Conservation (phyloP, 768 basidiomycete species). For the Calocybe gangraenosa region DNA sequence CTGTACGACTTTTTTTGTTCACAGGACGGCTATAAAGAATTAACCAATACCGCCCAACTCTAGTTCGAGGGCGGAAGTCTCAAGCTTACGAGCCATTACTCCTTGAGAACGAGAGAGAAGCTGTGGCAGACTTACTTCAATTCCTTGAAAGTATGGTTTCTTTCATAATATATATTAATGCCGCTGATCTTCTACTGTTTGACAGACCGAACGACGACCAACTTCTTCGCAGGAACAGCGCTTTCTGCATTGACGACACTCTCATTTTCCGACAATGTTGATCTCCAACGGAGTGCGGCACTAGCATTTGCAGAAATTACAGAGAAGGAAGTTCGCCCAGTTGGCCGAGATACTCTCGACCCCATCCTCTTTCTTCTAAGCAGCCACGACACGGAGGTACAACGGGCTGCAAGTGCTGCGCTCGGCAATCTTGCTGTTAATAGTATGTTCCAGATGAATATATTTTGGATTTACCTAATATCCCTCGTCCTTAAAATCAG, state of each 20-base stretch:
- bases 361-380: slow-evolving; percentile 96
- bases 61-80: slow-evolving; percentile 79
- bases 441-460: slow-evolving; percentile 52
- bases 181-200: slow-evolving; percentile 5
- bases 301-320: slow-evolving; percentile 99
- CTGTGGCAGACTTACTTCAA: slow-evolving; percentile 94
- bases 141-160: slow-evolving; percentile 87
- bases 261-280: slow-evolving; percentile 98
- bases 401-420: slow-evolving; percentile 96
- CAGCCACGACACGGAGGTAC: slow-evolving; percentile 98
- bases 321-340: slow-evolving; percentile 97
- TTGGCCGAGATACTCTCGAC: slow-evolving; percentile 95
- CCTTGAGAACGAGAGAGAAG: slow-evolving; percentile 92
- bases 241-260: slow-evolving; percentile 92
- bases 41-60: slow-evolving; percentile 16
- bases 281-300: slow-evolving; percentile 95
- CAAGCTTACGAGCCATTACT: slow-evolving; percentile 85
- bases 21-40: slow-evolving; percentile 12
- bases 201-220: slow-evolving; percentile 93
- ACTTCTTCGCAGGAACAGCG: slow-evolving; percentile 95
- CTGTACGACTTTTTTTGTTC: slow-evolving; percentile 42
- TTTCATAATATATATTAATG: slow-evolving; percentile 1
- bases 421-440: slow-evolving; percentile 98
- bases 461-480: slow-evolving; percentile 2
- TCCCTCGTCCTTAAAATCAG: slow-evolving; percentile 36